Conservation (phyloP, 176 grass and related monocot genomes). For the Oryza officinalis region DNA sequence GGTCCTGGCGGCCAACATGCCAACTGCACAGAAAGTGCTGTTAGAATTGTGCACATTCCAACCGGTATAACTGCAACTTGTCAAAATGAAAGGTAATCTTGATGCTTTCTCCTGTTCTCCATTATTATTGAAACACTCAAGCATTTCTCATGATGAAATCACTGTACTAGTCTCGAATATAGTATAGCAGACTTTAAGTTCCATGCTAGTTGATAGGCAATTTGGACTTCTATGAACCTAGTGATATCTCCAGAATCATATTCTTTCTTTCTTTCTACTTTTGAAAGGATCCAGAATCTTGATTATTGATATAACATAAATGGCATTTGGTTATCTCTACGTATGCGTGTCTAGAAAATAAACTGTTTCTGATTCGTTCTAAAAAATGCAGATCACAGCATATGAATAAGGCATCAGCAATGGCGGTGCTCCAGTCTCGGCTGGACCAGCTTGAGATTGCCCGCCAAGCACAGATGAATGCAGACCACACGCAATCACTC, state of each 20-base stretch:
- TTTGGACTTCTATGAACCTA: neutral
- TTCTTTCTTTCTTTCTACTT: neutral
- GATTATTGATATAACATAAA: conserved; percentile 15
- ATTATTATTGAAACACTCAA: conserved; percentile 4
- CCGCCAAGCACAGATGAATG: conserved; percentile 89
- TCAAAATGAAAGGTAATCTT: conserved; percentile 96
- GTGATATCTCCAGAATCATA: neutral
- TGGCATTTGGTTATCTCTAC: neutral
- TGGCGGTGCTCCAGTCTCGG: conserved; percentile 90
- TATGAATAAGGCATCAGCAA: conserved; percentile 90
- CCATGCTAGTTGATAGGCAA: neutral
- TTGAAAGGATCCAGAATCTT: neutral
- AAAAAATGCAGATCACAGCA: conserved; percentile 76
- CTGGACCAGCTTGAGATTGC: conserved; percentile 94
- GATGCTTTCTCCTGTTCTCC: neutral
- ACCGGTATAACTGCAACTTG: conserved; percentile 82
- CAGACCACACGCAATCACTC: conserved; percentile 94
- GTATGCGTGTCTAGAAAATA: neutral
- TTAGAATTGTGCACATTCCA: conserved; percentile 94
- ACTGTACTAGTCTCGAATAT: neutral
- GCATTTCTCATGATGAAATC: neutral
- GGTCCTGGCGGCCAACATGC: conserved; percentile 94
- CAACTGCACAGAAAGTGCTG: conserved; percentile 92
- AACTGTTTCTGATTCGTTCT: conserved; percentile 29
- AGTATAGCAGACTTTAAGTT: neutral